Conservation (phyloP, 73 alveolate species). For the Blepharisma japonicum region DNA sequence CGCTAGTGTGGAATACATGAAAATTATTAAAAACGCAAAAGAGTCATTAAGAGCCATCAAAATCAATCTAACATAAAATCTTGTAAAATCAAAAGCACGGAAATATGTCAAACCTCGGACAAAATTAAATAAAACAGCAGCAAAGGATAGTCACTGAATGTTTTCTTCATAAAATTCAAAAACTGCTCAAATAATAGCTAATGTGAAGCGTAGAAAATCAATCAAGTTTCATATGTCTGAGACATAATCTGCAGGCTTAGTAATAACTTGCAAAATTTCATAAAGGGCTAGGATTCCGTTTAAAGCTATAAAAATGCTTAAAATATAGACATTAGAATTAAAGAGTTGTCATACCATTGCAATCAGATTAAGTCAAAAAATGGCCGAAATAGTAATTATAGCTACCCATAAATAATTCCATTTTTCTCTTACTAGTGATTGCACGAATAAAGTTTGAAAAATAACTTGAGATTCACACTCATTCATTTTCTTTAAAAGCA, state of each 20-base stretch:
- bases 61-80: slow-evolving; percentile 9
- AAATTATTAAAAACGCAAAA: slow-evolving; percentile 17
- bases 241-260: background rate
- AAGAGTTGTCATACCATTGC: background rate
- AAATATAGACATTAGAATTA: background rate
- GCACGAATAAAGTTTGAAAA: background rate
- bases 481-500: background rate
- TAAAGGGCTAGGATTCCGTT: background rate
- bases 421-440: background rate
- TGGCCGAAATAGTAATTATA: background rate
- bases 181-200: background rate
- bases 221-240: background rate
- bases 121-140: background rate
- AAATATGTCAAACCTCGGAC: slow-evolving; percentile 17
- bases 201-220: background rate
- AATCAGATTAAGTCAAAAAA: background rate
- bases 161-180: background rate
- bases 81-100: slow-evolving; percentile 9
- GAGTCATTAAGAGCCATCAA: background rate
- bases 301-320: background rate
- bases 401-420: background rate
- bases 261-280: background rate
- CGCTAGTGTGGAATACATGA: slow-evolving; percentile 7
- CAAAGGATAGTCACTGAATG: background rate
- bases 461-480: background rate